phyloP scores from a whole-genome alignment of 2,329 filamentous ascomycete species.

The Talaromyces atroroseus region DNA sequence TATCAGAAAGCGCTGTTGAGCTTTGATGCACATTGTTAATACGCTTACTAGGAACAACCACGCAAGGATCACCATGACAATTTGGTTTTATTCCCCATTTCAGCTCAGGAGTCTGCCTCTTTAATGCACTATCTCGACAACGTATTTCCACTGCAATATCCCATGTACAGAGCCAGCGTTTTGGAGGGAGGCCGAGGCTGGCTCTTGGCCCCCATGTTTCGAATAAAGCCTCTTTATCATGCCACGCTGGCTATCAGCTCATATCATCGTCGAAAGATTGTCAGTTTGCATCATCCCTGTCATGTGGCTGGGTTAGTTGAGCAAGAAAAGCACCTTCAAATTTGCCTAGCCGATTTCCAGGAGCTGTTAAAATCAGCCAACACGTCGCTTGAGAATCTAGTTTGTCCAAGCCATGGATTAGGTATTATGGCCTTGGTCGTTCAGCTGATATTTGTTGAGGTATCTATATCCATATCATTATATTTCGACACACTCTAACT shows the following conservation, averaged over 20 bases:
- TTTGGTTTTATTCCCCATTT: background rate
- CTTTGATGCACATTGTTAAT: background rate
- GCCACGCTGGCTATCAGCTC: slow-evolving; percentile 4
- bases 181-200: slow-evolving; percentile 6
- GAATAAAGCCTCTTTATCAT: slow-evolving; percentile 4
- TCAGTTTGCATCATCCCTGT: background rate
- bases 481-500: background rate
- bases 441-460: slow-evolving; percentile 3
- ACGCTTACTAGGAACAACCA: background rate
- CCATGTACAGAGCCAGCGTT: slow-evolving; percentile 2
- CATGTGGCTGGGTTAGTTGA: background rate
- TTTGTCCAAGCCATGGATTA: background rate
- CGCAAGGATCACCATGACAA: background rate
- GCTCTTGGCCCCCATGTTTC: slow-evolving; percentile 1
- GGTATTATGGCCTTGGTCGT: slow-evolving; percentile 4
- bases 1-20: background rate
- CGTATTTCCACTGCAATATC: slow-evolving; percentile 8
- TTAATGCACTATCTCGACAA: slow-evolving; percentile 11
- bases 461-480: background rate
- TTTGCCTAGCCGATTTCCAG: slow-evolving; percentile 1
- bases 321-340: slow-evolving; percentile 6
- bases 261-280: slow-evolving; percentile 1
- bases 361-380: background rate
- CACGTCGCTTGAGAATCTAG: background rate
- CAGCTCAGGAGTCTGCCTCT: background rate